Evolutionary conservation across 2,329 filamentous ascomycete genomes (phyloP), one percentile per base, ranked within the genome.

Genomic region (Monosporascus sp.): DNA sequence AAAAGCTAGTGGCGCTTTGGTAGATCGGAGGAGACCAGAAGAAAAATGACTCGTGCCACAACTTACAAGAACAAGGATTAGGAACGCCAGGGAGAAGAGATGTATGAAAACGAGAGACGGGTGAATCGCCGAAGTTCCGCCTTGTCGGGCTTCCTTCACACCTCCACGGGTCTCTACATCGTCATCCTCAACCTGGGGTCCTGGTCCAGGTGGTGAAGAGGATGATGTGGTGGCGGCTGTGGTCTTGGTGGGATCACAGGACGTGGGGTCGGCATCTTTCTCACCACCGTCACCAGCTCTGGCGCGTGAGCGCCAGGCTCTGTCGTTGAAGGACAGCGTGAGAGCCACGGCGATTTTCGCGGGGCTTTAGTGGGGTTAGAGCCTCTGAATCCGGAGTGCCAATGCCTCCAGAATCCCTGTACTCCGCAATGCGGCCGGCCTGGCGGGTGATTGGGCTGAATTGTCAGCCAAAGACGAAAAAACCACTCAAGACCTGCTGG

Each of bases 321-420:
- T 55, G 58, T 60, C 58, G 54, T 51, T 52, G 20, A 52, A 47
- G 27, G 56, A 52, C 60, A 63, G 54, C 53, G 53, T 59, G 56
- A 58, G 49, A 56, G 62, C 59, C 63, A 67, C 65, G 65, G 65
- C 65, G 65, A 63, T 52, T 66, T 62, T 62, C 64, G 64, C 65
- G 65, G 65, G 63, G 63, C 57, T 66, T 63, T 67, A 63, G 63
- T 63, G 65, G 65, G 63, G 63, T 63, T 47, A 43, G n/a, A 43
- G 45, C 55, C 51, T 54, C 52, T 53, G 19, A 52, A 49, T 57
- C 59, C 57, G 55, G 58, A 58, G 58, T 56, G 37, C 53, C 55
- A 54, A 52, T 52, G 20, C 51, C 54, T 50, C 40, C 50, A 48
- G 52, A 43, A 53, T 37, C 53, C 56, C 48, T 38, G 54, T 20